Evolutionary conservation across 1,284 basidiomycete genomes (phyloP).

Genomic region (Irpex sp.): DNA sequence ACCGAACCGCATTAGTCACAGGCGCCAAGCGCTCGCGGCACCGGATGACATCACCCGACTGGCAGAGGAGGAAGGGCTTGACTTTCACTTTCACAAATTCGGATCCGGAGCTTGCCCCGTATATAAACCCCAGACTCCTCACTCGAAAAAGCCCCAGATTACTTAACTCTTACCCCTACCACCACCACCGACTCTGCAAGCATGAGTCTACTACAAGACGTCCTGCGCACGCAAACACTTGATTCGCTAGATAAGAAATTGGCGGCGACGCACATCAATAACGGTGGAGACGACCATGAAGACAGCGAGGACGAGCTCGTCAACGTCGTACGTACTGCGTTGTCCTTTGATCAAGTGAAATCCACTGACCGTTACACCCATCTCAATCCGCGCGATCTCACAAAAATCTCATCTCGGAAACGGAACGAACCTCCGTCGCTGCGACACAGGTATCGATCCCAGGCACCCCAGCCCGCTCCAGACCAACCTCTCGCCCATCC

Average conservation of each 20-base stretch:
- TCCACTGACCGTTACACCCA: not conserved
- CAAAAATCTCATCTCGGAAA: not conserved
- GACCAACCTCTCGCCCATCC: slow-evolving; percentile 38
- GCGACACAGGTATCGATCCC: slow-evolving; percentile 56
- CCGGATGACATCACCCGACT: not conserved
- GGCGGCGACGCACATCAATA: slow-evolving; percentile 21
- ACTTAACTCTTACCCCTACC: not conserved
- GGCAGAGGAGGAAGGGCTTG: not conserved
- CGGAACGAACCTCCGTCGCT: not conserved
- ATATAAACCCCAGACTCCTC: not conserved
- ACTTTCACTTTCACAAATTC: not conserved
- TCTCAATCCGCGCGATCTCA: not conserved
- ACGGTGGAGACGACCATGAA: slow-evolving; percentile 33
- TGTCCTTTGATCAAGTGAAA: not conserved
- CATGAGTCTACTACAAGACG: slow-evolving; percentile 74
- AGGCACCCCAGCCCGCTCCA: slow-evolving; percentile 59
- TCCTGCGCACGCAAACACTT: slow-evolving; percentile 57
- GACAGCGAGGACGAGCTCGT: slow-evolving; percentile 75
- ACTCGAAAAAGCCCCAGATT: not conserved
- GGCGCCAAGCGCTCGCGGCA: not conserved
- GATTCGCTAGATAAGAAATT: slow-evolving; percentile 44
- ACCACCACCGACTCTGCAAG: slow-evolving; percentile 15
- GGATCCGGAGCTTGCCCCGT: not conserved
- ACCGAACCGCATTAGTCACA: too few species aligned
- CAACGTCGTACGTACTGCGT: slow-evolving; percentile 57